These are phyloP conservation scores for Plasmodium inui DNA, from an alignment of 169 alveolate genomes.

Conservation along the genomic window DNA sequence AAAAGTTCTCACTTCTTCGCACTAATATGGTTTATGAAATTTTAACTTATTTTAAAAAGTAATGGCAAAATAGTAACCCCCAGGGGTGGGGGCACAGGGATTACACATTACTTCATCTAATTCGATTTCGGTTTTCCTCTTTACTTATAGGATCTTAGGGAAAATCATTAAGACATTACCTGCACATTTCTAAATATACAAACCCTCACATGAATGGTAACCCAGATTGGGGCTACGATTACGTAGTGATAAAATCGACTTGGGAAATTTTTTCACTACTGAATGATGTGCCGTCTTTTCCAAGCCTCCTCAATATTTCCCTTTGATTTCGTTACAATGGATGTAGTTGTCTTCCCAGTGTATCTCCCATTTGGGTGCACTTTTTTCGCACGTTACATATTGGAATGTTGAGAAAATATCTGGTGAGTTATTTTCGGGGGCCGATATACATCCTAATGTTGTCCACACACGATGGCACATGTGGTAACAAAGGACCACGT, in stretches of 20 bases:
- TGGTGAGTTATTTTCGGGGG: neutral
- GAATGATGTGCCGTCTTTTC: neutral
- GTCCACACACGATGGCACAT: neutral
- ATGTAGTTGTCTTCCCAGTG: neutral
- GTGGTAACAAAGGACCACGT: neutral
- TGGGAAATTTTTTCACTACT: neutral
- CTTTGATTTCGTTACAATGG: neutral
- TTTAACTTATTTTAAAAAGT: conserved; percentile 13
- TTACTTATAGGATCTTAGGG: neutral
- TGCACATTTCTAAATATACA: neutral
- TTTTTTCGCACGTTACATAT: neutral
- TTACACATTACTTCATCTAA: neutral
- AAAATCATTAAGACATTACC: neutral
- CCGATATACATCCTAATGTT: neutral
- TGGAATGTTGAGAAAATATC: neutral
- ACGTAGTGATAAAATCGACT: neutral
- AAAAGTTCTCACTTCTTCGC: neutral
- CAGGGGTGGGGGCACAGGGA: neutral
- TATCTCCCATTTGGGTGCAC: neutral
- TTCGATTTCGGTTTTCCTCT: neutral
- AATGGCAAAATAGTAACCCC: neutral
- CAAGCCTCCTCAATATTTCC: neutral
- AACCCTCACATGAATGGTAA: neutral
- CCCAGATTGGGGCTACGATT: neutral
- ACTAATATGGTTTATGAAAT: conserved; percentile 1